Percentiles rank a stretch among this genome's conserved stretches.
phyloP scores from a whole-genome alignment of 352 stramenopile species.

The Pythium volutum region DNA sequence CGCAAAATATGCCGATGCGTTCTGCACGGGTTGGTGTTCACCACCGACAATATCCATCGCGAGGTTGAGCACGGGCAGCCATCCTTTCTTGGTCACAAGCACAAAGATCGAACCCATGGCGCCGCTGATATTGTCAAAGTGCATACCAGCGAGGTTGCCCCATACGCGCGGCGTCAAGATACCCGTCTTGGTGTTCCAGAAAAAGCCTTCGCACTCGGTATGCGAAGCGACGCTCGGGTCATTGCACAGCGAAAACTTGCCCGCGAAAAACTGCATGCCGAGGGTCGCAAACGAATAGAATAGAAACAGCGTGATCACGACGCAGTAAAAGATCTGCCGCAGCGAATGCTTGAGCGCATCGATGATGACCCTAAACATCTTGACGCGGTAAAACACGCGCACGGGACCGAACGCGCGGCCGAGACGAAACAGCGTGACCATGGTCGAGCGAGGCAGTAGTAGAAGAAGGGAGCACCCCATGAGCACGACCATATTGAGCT shows the following conservation, averaged over 20 bases:
- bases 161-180: conserved; percentile 75
- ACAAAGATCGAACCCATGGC: conserved; percentile 80
- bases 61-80: conserved; percentile 78
- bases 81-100: conserved; percentile 83
- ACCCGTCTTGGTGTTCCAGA: conserved; percentile 43
- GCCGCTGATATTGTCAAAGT: conserved; percentile 82
- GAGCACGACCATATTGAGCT: conserved; percentile 81
- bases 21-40: conserved; percentile 62
- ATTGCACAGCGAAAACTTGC: conserved; percentile 79
- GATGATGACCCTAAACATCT: conserved; percentile 83
- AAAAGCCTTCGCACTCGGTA: conserved; percentile 63
- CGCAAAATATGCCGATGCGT: conserved; percentile 75
- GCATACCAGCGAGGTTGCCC: conserved; percentile 69
- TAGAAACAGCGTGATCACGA: conserved; percentile 72
- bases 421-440: conserved; percentile 72
- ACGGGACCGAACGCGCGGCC: conserved; percentile 78
- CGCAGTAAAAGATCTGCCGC: conserved; percentile 77
- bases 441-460: conserved; percentile 68
- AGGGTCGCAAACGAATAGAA: conserved; percentile 87
- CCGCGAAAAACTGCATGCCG: conserved; percentile 82
- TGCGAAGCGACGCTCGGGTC: conserved; percentile 49
- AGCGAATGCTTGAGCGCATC: conserved; percentile 74
- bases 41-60: conserved; percentile 79
- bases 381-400: conserved; percentile 82
- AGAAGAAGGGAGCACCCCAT: conserved; percentile 72